These are phyloP conservation scores for Paragyromitra xinjiangensis DNA, from an alignment of 495 filamentous ascomycete genomes.

Conservation along the genomic window DNA sequence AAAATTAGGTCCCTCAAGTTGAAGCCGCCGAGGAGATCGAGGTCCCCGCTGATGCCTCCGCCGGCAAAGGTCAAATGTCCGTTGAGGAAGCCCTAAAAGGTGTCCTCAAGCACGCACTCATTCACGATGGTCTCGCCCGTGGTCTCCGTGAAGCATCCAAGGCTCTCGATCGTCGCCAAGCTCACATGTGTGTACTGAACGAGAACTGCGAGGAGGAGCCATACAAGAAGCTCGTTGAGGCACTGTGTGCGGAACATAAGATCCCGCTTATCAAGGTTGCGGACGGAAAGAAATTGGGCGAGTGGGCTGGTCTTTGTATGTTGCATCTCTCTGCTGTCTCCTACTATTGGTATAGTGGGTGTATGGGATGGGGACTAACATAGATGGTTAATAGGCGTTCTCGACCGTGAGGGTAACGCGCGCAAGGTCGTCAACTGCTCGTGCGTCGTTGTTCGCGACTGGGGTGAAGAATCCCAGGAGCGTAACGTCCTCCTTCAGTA, in stretches of 20 bases:
- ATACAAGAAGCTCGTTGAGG: slow-evolving; percentile 99
- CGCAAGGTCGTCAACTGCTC: slow-evolving; percentile 99
- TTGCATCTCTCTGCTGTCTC: slow-evolving; percentile 53
- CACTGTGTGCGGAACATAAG: slow-evolving; percentile 97
- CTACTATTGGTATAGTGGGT: slow-evolving; percentile 12
- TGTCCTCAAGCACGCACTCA: slow-evolving; percentile 95
- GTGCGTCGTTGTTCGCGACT: slow-evolving; percentile 98
- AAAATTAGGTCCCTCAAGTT: slow-evolving; percentile 60
- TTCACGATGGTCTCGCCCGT: slow-evolving; percentile 98
- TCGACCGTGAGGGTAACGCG: slow-evolving; percentile 98
- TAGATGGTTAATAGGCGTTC: slow-evolving; percentile 71
- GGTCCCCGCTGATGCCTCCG: slow-evolving; percentile 80
- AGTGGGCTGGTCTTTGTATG: slow-evolving; percentile 99
- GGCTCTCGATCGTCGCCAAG: slow-evolving; percentile 95
- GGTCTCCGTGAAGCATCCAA: slow-evolving; percentile 97
- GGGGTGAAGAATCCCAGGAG: slow-evolving; percentile 99
- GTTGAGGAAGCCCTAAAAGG: slow-evolving; percentile 97
- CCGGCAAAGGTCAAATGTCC: slow-evolving; percentile 89
- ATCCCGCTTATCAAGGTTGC: slow-evolving; percentile 99
- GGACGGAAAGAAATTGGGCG: slow-evolving; percentile 98
- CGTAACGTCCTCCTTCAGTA: slow-evolving; percentile 98
- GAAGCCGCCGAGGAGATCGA: slow-evolving; percentile 87
- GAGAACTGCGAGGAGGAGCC: slow-evolving; percentile 99
- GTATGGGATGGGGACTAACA: slow-evolving; percentile 28
- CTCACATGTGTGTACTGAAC: slow-evolving; percentile 99